These are phyloP conservation scores for Styphnolobium japonicum DNA, from an alignment of 306 rosid species.

Conservation along the genomic window DNA sequence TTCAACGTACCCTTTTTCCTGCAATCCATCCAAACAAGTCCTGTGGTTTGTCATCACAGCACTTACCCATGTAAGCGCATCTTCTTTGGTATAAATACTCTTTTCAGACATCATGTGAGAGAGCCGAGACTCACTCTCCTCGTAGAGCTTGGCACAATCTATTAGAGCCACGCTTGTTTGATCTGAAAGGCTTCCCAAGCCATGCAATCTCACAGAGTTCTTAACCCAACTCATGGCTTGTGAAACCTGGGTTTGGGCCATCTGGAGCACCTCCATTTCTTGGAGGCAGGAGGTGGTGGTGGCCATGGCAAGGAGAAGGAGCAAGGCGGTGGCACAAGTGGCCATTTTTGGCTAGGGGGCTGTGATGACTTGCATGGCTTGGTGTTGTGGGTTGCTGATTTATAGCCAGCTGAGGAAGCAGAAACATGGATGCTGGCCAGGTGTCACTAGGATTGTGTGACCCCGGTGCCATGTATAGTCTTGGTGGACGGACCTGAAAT, in stretches of 20 bases:
- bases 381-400: constrained; percentile 31
- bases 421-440: constrained; percentile 43
- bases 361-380: constrained; percentile 30
- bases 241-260: constrained; percentile 34
- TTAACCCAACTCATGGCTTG: constrained; percentile 40
- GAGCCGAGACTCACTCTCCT: constrained; percentile 50
- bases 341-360: constrained; percentile 29
- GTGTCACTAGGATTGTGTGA: constrained; percentile 34
- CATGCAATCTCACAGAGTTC: constrained; percentile 6
- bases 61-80: constrained; percentile 56
- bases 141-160: constrained; percentile 62
- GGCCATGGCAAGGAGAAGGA: constrained; percentile 24
- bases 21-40: constrained; percentile 54
- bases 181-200: neutral
- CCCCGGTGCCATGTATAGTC: neutral
- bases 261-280: constrained; percentile 30
- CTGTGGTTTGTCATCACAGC: constrained; percentile 52
- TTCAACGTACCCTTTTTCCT: constrained; percentile 35
- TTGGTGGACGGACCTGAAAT: neutral
- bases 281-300: constrained; percentile 29
- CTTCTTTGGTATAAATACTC: constrained; percentile 25
- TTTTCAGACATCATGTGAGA: constrained; percentile 23
- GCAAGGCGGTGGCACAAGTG: constrained; percentile 26
- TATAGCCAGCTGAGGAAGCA: constrained; percentile 46
- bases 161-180: constrained; percentile 25